Evolutionary conservation across 2,329 filamentous ascomycete species (phyloP).

Genomic region (Cladosporium sp.): DNA sequence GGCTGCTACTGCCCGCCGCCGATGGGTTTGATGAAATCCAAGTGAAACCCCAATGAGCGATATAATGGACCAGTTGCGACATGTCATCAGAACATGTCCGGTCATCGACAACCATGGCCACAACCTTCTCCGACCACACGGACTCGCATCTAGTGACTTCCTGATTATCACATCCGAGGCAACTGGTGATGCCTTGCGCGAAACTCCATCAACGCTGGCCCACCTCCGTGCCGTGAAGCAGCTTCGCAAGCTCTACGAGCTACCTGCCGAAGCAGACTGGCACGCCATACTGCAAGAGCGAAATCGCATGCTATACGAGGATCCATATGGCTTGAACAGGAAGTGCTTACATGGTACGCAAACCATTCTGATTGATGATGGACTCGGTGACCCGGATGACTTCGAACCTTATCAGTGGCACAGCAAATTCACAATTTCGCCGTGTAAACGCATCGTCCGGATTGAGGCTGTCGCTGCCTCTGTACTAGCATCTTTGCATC

Average conservation of each 20-base stretch:
- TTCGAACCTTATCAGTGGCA: conserved; percentile 62
- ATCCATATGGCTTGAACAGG: conserved; percentile 53
- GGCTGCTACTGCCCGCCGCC: too few species aligned
- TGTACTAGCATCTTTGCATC: conserved; percentile 49
- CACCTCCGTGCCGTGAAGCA: conserved; percentile 68
- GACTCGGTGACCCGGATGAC: conserved; percentile 54
- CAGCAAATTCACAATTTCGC: conserved; percentile 58
- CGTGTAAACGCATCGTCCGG: conserved; percentile 69
- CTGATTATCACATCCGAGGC: conserved; percentile 70
- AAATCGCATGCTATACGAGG: conserved; percentile 41
- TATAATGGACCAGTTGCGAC: conserved; percentile 25
- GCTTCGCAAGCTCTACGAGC: conserved; percentile 61
- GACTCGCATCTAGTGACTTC: conserved; percentile 49
- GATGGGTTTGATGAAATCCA: too few species aligned
- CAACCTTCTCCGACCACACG: conserved; percentile 56
- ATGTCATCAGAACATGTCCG: conserved; percentile 38
- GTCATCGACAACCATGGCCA: conserved; percentile 73
- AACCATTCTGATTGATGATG: conserved; percentile 73
- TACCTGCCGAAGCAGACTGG: conserved; percentile 56
- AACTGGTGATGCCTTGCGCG: conserved; percentile 60
- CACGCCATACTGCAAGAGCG: conserved; percentile 50
- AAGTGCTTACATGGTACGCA: conserved; percentile 69
- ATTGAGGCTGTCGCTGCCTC: conserved; percentile 69
- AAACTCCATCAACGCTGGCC: conserved; percentile 59
- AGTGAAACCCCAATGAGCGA: conserved; percentile 15